phyloP scores from a whole-genome alignment of 2,329 filamentous ascomycete species.

The Stachybotrys chlorohalonatus region DNA sequence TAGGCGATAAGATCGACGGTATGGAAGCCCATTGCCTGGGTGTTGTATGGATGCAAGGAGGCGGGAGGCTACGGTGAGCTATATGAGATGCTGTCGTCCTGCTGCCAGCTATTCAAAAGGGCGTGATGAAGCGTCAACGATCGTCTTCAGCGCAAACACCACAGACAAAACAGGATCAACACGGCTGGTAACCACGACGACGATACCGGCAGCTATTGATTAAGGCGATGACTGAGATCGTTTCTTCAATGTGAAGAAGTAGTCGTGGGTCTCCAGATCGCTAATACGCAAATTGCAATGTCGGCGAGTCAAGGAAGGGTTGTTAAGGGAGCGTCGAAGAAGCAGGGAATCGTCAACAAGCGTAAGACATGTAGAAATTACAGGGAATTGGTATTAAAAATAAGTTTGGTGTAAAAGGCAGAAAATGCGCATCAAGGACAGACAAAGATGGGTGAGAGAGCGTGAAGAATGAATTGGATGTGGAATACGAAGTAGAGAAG shows the following conservation, averaged over 20 bases:
- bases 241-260: background rate
- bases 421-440: background rate
- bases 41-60: conserved; percentile 2
- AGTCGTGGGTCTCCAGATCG: background rate
- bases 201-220: background rate
- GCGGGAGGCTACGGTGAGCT: background rate
- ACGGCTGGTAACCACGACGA: background rate
- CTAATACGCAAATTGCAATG: background rate
- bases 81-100: background rate
- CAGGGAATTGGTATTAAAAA: background rate
- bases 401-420: background rate
- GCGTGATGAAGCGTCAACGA: background rate
- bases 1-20: conserved; percentile 9
- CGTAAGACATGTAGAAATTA: background rate
- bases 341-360: background rate
- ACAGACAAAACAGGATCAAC: background rate
- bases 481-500: background rate
- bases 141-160: background rate
- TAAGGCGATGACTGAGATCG: background rate
- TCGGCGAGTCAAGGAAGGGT: background rate
- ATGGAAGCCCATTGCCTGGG: conserved; percentile 10
- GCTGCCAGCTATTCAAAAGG: background rate
- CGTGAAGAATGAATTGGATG: background rate
- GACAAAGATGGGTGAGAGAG: background rate
- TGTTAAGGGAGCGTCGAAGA: background rate